These are phyloP conservation scores for Adenanthera pavonina DNA, from an alignment of 306 rosid genomes.

Conservation along the genomic window DNA sequence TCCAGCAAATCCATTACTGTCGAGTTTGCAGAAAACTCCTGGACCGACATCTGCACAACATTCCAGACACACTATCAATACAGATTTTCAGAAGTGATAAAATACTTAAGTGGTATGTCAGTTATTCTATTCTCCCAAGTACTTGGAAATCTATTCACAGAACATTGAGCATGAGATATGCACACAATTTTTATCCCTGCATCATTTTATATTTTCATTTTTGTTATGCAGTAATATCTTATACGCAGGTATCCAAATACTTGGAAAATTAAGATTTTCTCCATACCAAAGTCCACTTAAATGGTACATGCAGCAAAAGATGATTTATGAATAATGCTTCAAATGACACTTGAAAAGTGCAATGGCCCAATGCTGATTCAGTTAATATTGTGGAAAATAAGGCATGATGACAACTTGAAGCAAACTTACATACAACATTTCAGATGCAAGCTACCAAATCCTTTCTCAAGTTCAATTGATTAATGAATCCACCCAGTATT, in stretches of 20 bases:
- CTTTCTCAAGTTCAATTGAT: neutral
- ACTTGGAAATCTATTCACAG: neutral
- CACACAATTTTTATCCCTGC: neutral
- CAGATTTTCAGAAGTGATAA: neutral
- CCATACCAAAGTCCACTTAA: no score
- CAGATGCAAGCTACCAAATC: neutral
- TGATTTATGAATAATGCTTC: neutral
- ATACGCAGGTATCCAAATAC: no score
- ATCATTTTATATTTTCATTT: neutral
- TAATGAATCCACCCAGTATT: neutral
- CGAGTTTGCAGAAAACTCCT: conserved; percentile 79
- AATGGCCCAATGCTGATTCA: neutral
- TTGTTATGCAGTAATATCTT: no score
- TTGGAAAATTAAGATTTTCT: neutral
- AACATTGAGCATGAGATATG: neutral
- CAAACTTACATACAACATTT: neutral
- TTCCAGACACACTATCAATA: conserved; percentile 9
- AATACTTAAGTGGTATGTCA: neutral
- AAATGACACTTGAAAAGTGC: neutral
- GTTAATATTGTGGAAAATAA: neutral
- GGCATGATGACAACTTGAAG: no score
- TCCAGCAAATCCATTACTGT: conserved; percentile 76
- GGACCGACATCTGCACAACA: conserved; percentile 90
- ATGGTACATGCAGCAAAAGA: no score
- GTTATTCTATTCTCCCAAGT: neutral